These are phyloP conservation scores for Cercospora nicotianae DNA, from an alignment of 2,329 filamentous ascomycete species.

Conservation along the genomic window DNA sequence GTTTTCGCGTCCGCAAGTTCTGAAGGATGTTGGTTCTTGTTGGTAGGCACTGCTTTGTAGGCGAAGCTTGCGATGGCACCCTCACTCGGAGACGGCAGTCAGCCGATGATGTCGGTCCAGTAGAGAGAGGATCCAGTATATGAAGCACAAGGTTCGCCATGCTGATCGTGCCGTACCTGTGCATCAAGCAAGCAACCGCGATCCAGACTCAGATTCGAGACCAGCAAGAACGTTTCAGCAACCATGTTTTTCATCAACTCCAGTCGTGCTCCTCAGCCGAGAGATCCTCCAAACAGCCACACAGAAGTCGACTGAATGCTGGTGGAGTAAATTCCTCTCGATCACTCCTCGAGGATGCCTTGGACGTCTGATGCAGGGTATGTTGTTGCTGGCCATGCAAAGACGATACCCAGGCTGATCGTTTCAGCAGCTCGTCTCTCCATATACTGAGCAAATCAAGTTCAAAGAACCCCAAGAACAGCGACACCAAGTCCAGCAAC, in stretches of 20 bases:
- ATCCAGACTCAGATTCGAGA: background rate
- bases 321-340: background rate
- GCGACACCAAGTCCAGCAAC: conserved; percentile 15
- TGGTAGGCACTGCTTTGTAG: conserved; percentile 8
- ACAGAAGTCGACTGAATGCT: conserved; percentile 2
- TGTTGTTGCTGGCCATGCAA: background rate
- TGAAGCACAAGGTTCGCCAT: conserved; percentile 6
- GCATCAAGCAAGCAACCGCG: background rate
- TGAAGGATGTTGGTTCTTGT: conserved; percentile 13
- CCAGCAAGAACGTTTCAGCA: background rate
- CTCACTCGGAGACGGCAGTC: background rate
- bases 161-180: background rate
- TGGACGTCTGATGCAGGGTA: background rate
- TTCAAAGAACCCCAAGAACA: conserved; percentile 22
- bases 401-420: background rate
- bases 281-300: conserved; percentile 11
- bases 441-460: background rate
- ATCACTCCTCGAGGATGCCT: background rate
- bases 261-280: background rate
- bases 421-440: background rate
- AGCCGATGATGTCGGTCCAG: background rate
- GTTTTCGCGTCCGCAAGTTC: background rate
- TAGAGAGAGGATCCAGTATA: background rate
- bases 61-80: conserved; percentile 5
- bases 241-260: background rate